These are phyloP conservation scores for Beauveria australis DNA, from an alignment of 2,329 filamentous ascomycete species.

Conservation along the genomic window DNA sequence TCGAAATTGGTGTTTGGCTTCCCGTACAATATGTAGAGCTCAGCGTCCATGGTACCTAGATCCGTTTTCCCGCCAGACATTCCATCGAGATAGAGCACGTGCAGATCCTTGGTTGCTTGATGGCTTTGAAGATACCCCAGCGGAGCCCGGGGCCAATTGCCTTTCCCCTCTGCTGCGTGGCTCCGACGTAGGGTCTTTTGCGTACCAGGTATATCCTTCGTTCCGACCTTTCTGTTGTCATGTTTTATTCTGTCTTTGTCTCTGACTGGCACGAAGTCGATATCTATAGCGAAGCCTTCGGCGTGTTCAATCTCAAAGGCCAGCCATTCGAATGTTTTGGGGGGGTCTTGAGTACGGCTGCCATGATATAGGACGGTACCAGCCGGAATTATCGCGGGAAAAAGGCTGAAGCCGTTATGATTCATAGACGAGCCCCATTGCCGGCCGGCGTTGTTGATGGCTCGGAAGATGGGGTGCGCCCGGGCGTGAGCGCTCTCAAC, in stretches of 20 bases:
- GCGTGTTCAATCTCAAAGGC: constrained; percentile 73
- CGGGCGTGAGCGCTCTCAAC: constrained; percentile 34
- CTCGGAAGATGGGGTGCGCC: constrained; percentile 62
- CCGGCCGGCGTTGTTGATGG: constrained; percentile 61
- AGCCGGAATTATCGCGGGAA: constrained; percentile 55
- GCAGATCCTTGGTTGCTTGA: constrained; percentile 45
- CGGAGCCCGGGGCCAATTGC: not conserved
- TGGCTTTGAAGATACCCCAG: constrained; percentile 61
- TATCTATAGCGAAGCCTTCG: constrained; percentile 46
- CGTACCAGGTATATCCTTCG: not conserved
- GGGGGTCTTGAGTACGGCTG: constrained; percentile 31
- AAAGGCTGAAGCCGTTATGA: constrained; percentile 69
- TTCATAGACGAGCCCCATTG: constrained; percentile 67
- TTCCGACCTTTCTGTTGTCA: not conserved
- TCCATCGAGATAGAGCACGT: constrained; percentile 62
- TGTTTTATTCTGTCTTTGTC: not conserved
- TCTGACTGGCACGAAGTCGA: not conserved
- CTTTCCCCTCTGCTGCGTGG: not conserved
- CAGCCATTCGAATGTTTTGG: constrained; percentile 57
- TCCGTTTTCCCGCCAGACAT: constrained; percentile 57
- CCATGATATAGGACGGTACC: constrained; percentile 65
- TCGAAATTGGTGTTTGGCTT: constrained; percentile 17
- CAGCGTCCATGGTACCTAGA: constrained; percentile 60
- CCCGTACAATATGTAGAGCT: constrained; percentile 50
- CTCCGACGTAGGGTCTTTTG: constrained; percentile 1